A percentile compares a stretch with the other conserved stretches of the same genome.
Conservation (phyloP, 2,329 filamentous ascomycete species). For the Exophiala mesophila region DNA sequence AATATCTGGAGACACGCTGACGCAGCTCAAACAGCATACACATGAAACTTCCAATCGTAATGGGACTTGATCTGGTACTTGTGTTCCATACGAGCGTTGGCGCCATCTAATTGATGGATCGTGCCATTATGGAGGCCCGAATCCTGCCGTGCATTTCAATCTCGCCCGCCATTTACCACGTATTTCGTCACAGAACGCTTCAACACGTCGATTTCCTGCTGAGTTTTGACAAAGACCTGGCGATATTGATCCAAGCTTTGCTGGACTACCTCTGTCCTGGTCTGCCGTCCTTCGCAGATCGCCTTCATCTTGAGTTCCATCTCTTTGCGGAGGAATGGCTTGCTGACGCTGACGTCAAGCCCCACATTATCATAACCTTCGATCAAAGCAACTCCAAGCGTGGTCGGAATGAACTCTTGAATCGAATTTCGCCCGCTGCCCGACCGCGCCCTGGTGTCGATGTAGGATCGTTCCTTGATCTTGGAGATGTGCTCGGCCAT, state of each 20-base stretch:
- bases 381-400: constrained; percentile 83
- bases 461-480: constrained; percentile 87
- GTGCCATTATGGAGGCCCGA: not conserved
- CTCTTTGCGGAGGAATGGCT: constrained; percentile 93
- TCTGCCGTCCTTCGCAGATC: constrained; percentile 82
- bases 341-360: constrained; percentile 85
- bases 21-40: not conserved
- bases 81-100: not conserved
- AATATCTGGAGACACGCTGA: constrained; percentile 2
- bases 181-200: constrained; percentile 57
- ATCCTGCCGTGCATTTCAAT: constrained; percentile 1
- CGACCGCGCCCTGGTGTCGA: constrained; percentile 57
- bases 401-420: constrained; percentile 88
- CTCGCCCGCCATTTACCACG: constrained; percentile 38
- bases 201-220: constrained; percentile 64
- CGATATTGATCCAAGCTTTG: constrained; percentile 85
- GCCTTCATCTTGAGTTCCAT: constrained; percentile 97
- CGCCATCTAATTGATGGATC: not conserved
- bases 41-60: not conserved
- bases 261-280: constrained; percentile 67
- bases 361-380: constrained; percentile 94
- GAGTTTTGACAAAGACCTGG: constrained; percentile 76
- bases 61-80: not conserved
- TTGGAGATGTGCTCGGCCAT: constrained; percentile 99
- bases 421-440: constrained; percentile 48